Evolutionary conservation across 75 land plant species (phyloP), one percentile per base, ranked within the genome.

Genomic region (Pseudotsuga menziesii): DNA sequence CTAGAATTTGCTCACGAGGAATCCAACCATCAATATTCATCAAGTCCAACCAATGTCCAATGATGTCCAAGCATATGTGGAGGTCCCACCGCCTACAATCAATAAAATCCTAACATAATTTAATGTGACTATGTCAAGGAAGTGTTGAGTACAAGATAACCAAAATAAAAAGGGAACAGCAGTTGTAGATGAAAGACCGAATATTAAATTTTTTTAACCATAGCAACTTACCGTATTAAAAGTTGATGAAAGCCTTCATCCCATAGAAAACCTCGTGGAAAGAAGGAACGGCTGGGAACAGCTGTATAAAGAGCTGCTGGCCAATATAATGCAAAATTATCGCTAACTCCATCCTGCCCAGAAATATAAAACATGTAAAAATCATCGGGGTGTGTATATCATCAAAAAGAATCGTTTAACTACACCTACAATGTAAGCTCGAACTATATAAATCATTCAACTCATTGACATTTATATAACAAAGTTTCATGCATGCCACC

Each of bases 161-260:
- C 5, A 32, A 64, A 35, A 32, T 19, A 64, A 29, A 32, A 64
- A 19, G 35, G 27, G 3, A 29, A 64, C 29, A 17, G 1, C 0
- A 0, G 9, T 8, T 61, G 23, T 26, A 61, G 27, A 26, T 4
- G 11, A 11, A 25, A 9, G 27, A 23, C 19, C 19, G 19, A 64
- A 64, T 32, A 32, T 29, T 29, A 7, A 17, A 6, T 29, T 14
- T 4, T 69, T 19, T 69, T 36, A 36, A 8, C 23, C 6, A 16
- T 27, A 79, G n/a, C 39, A 52, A 73, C 91, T 62, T 57, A 97
- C 99, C 99, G 88, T 58, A 97, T 88, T 20, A 91, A 58, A 39
- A 97, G 85, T 79, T 95, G 98, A 84, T 97, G 99, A 81, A 97
- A 97, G 7, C 99, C 99, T 79, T 97, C 99, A 83, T 97, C 99